These are phyloP conservation scores for Phytophthora chlamydospora DNA, from an alignment of 352 stramenopile species.

Conservation along the genomic window DNA sequence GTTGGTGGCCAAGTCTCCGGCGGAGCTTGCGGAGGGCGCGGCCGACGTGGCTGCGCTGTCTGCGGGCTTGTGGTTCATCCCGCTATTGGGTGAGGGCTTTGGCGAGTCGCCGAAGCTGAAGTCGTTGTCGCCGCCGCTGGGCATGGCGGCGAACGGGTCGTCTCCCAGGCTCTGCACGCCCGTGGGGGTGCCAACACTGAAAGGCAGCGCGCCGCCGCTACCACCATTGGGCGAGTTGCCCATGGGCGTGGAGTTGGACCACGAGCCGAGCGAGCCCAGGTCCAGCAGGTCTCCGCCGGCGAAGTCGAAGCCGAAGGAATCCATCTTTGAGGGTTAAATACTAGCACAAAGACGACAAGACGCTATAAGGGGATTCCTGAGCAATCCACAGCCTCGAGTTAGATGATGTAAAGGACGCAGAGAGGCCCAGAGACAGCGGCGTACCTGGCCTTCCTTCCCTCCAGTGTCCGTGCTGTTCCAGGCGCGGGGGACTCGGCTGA, in stretches of 20 bases:
- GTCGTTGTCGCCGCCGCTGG: conserved; percentile 56
- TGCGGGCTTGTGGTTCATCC: conserved; percentile 21
- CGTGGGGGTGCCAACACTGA: conserved; percentile 86
- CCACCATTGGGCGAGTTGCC: conserved; percentile 71
- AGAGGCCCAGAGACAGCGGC: neutral
- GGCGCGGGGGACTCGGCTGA: neutral
- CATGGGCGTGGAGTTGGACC: conserved; percentile 69
- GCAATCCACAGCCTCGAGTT: conserved; percentile 1
- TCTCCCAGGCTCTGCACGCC: conserved; percentile 85
- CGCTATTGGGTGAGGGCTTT: conserved; percentile 45
- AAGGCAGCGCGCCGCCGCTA: conserved; percentile 50
- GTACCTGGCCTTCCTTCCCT: conserved; percentile 19
- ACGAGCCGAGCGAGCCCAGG: conserved; percentile 73
- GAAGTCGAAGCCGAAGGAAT: conserved; percentile 89
- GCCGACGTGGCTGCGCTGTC: conserved; percentile 12
- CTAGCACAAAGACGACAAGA: conserved; percentile 40
- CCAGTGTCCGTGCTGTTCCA: conserved; percentile 1
- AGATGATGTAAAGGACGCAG: conserved; percentile 6
- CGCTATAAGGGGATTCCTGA: conserved; percentile 19
- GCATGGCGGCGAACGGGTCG: conserved; percentile 66
- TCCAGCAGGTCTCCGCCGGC: conserved; percentile 74
- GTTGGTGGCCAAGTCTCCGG: conserved; percentile 48
- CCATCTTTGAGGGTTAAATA: conserved; percentile 60
- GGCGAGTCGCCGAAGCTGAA: conserved; percentile 86
- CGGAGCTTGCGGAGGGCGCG: conserved; percentile 17